Evolutionary conservation across 441 rosid genomes (phyloP).

Genomic region (Eruca vesicaria): DNA sequence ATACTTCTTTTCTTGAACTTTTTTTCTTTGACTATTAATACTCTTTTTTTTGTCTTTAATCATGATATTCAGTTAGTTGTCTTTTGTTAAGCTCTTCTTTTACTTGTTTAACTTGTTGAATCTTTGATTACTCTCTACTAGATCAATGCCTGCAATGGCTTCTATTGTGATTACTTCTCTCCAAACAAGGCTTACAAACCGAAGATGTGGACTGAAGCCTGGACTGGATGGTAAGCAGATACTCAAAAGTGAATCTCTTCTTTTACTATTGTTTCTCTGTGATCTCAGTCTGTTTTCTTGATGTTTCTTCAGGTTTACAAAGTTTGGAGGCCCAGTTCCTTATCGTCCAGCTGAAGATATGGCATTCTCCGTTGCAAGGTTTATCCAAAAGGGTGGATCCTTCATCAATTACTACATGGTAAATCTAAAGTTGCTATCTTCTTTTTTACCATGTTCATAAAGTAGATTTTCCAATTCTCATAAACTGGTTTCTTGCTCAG

Average conservation of each 20-base stretch:
- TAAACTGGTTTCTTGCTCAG: constrained; percentile 41
- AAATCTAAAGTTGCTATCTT: constrained; percentile 18
- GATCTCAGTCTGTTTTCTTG: constrained; percentile 2
- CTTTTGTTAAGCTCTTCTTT: not conserved
- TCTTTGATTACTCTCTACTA: constrained; percentile 30
- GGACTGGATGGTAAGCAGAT: constrained; percentile 91
- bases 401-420: constrained; percentile 97
- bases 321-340: constrained; percentile 95
- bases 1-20: constrained; percentile 23
- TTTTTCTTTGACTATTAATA: not conserved
- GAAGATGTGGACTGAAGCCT: constrained; percentile 99
- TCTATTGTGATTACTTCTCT: constrained; percentile 91
- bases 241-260: not conserved
- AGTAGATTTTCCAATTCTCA: constrained; percentile 16
- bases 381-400: constrained; percentile 95
- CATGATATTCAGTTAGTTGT: constrained; percentile 10
- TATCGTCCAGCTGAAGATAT: constrained; percentile 94
- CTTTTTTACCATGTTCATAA: not conserved
- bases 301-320: constrained; percentile 62
- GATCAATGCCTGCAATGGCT: constrained; percentile 98
- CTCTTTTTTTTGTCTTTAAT: not conserved
- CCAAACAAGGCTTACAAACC: constrained; percentile 95
- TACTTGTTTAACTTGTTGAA: constrained; percentile 17
- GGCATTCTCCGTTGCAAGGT: constrained; percentile 93
- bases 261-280: not conserved